Conservation (phyloP, 345 rosid genomes). For the Corchorus olitorius region DNA sequence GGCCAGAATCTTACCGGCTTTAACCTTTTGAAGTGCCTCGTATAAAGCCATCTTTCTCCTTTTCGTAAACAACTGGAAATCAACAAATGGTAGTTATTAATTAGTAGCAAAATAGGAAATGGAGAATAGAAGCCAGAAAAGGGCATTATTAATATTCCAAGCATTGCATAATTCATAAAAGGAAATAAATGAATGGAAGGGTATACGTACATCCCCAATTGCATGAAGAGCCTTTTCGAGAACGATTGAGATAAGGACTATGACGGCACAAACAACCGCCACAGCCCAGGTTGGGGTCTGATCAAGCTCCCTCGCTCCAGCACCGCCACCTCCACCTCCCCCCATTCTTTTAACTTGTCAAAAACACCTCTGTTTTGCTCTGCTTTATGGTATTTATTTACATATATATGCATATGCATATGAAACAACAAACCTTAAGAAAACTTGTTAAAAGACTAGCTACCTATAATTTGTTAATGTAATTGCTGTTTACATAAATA, state of each 20-base stretch:
- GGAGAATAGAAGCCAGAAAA: too few species aligned
- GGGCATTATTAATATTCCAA: not conserved
- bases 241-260: slow-evolving; percentile 64
- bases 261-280: slow-evolving; percentile 65
- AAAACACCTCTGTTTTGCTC: too few species aligned
- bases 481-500: too few species aligned
- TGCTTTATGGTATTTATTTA: too few species aligned
- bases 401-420: too few species aligned
- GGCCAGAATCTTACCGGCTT: slow-evolving; percentile 56
- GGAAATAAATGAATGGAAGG: not conserved
- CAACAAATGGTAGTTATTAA: too few species aligned
- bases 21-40: slow-evolving; percentile 88
- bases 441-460: too few species aligned
- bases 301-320: slow-evolving; percentile 70
- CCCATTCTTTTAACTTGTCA: slow-evolving; percentile 35
- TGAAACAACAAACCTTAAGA: too few species aligned
- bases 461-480: too few species aligned
- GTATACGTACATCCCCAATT: slow-evolving; percentile 46
- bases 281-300: slow-evolving; percentile 98
- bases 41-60: slow-evolving; percentile 62
- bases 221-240: slow-evolving; percentile 68
- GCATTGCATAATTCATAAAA: too few species aligned
- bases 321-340: slow-evolving; percentile 39
- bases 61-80: slow-evolving; percentile 50
- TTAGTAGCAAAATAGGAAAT: too few species aligned